These are phyloP conservation scores for Cladosporium sp. DNA, from an alignment of 2,329 filamentous ascomycete species.

Conservation along the genomic window DNA sequence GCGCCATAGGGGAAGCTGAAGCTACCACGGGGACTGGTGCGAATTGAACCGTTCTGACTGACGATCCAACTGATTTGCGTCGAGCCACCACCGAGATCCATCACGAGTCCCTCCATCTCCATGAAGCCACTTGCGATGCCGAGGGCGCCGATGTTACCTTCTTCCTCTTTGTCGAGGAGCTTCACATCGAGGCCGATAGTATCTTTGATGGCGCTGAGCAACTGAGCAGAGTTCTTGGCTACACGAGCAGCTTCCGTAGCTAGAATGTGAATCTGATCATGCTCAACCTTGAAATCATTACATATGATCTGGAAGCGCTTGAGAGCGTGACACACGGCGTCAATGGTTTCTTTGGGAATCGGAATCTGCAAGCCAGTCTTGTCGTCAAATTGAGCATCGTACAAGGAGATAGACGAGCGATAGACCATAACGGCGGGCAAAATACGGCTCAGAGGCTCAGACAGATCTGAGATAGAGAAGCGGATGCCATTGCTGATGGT, in stretches of 20 bases:
- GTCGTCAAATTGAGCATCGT: constrained; percentile 63
- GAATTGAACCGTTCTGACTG: constrained; percentile 47
- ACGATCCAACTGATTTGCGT: constrained; percentile 66
- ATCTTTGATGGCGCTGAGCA: constrained; percentile 55
- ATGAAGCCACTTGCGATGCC: constrained; percentile 73
- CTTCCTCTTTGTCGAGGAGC: constrained; percentile 72
- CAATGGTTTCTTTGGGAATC: constrained; percentile 57
- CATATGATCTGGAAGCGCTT: constrained; percentile 70
- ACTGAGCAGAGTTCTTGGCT: constrained; percentile 66
- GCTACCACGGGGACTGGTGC: constrained; percentile 51
- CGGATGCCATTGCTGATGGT: constrained; percentile 78
- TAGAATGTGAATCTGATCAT: constrained; percentile 64
- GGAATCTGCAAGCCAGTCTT: constrained; percentile 41
- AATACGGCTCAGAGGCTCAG: constrained; percentile 64
- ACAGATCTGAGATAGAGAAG: constrained; percentile 82
- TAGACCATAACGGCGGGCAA: constrained; percentile 74
- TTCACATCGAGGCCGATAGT: constrained; percentile 65
- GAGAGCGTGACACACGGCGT: constrained; percentile 61
- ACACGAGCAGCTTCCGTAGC: constrained; percentile 87
- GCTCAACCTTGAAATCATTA: constrained; percentile 63
- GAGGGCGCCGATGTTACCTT: constrained; percentile 58
- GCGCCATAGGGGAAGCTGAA: constrained; percentile 68
- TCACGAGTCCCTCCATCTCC: constrained; percentile 68
- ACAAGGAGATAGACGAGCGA: constrained; percentile 76
- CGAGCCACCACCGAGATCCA: constrained; percentile 78